These are phyloP conservation scores for Penicillium paneum DNA, from an alignment of 2,329 filamentous ascomycete genomes.

Conservation along the genomic window DNA sequence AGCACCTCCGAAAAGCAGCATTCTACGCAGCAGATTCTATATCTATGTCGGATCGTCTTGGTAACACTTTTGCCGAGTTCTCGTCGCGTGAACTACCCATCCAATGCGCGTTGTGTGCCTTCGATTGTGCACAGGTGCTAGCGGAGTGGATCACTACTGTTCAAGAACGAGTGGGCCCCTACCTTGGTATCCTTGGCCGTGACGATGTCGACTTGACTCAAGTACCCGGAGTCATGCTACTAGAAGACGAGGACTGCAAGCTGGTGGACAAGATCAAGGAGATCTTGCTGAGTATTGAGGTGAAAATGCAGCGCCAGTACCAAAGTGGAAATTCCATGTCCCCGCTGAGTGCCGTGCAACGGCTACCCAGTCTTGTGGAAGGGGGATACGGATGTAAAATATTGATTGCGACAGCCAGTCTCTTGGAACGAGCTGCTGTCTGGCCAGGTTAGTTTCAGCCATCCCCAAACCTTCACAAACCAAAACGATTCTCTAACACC, in stretches of 20 bases:
- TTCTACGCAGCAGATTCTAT: conserved; percentile 92
- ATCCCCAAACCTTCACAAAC: background rate
- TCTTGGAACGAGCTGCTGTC: conserved; percentile 82
- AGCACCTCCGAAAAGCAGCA: conserved; percentile 86
- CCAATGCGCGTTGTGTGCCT: conserved; percentile 86
- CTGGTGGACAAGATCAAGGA: conserved; percentile 78
- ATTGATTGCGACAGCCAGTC: conserved; percentile 76
- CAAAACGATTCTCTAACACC: conserved; percentile 18
- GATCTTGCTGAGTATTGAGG: conserved; percentile 71
- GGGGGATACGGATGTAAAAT: conserved; percentile 82
- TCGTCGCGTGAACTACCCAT: conserved; percentile 81
- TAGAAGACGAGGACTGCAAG: conserved; percentile 89
- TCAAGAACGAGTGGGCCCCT: conserved; percentile 88
- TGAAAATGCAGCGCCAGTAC: conserved; percentile 67
- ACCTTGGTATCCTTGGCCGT: conserved; percentile 79
- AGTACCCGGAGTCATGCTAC: conserved; percentile 81
- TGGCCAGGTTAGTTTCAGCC: conserved; percentile 72
- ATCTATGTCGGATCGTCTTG: conserved; percentile 80
- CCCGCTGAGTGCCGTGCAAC: conserved; percentile 49
- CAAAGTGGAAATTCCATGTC: conserved; percentile 54
- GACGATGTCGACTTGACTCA: conserved; percentile 75
- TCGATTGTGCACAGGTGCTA: conserved; percentile 90
- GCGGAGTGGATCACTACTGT: conserved; percentile 92
- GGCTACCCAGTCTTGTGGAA: conserved; percentile 58
- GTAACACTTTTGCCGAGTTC: conserved; percentile 79